A percentile compares a stretch with the other conserved stretches of the same genome.
Conservation (phyloP, 345 rosid species). For the Cardamine chenopodiifolia region DNA sequence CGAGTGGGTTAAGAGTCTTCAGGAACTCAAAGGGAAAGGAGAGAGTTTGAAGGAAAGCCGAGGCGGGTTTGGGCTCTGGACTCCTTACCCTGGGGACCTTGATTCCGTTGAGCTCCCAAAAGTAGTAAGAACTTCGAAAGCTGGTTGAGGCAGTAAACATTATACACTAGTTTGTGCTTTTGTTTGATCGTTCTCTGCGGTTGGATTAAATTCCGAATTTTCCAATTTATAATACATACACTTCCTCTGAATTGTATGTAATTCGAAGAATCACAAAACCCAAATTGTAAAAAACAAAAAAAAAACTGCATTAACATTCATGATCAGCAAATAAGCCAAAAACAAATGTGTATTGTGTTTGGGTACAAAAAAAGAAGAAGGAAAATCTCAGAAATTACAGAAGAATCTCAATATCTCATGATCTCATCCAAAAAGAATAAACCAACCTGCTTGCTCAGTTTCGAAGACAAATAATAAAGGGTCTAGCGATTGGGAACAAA, state of each 20-base stretch:
- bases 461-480: constrained; percentile 23
- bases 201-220: constrained; percentile 16
- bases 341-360: constrained; percentile 16
- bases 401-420: constrained; percentile 21
- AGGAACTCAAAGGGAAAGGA: constrained; percentile 77
- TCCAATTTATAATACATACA: not conserved
- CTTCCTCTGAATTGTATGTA: not conserved
- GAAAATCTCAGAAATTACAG: constrained; percentile 24
- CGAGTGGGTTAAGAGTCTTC: constrained; percentile 86
- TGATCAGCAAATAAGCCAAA: not conserved
- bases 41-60: constrained; percentile 77
- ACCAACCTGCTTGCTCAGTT: constrained; percentile 9
- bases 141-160: constrained; percentile 55
- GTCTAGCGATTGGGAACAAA: constrained; percentile 30
- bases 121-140: constrained; percentile 84
- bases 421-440: constrained; percentile 29
- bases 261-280: not conserved
- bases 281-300: not conserved
- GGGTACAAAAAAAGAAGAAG: not conserved
- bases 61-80: constrained; percentile 95
- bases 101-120: constrained; percentile 65
- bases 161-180: constrained; percentile 1
- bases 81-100: constrained; percentile 86
- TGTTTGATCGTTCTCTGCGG: not conserved
- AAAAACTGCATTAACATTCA: not conserved